Percentiles rank a stretch among this genome's conserved stretches.
phyloP scores from a whole-genome alignment of 345 rosid species.

The Heritiera littoralis region DNA sequence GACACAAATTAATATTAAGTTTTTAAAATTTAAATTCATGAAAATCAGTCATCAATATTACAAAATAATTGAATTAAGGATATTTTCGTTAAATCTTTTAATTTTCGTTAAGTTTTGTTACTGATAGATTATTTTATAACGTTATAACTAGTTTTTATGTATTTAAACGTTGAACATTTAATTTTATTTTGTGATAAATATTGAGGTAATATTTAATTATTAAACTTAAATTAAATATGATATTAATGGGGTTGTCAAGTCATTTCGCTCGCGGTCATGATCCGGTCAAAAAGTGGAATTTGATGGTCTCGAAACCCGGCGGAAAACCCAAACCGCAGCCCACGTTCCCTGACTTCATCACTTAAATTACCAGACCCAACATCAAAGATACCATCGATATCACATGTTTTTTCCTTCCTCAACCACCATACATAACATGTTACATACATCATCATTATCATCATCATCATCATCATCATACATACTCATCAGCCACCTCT shows the following conservation, averaged over 20 bases:
- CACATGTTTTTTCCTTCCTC: background rate
- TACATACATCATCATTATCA: background rate
- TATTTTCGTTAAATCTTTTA: no score
- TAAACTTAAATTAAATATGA: background rate
- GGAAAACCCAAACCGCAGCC: background rate
- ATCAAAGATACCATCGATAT: background rate
- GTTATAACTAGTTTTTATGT: no score
- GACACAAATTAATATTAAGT: no score
- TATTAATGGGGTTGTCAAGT: background rate
- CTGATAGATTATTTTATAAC: no score
- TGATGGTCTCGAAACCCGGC: slow-evolving; percentile 19
- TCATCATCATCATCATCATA: slow-evolving; percentile 7
- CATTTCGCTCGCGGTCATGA: slow-evolving; percentile 20
- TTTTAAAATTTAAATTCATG: no score
- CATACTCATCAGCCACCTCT: background rate
- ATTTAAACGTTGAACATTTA: no score
- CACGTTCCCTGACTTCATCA: slow-evolving; percentile 37
- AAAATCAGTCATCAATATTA: no score
- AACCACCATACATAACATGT: slow-evolving; percentile 16
- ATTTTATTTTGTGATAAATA: no score
- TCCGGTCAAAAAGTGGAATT: slow-evolving; percentile 23
- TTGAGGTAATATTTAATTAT: no score
- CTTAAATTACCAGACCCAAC: background rate
- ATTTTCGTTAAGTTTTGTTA: no score
- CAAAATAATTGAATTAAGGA: no score